Evolutionary conservation across 345 rosid species (phyloP).

Genomic region (Excoecaria agallocha): DNA sequence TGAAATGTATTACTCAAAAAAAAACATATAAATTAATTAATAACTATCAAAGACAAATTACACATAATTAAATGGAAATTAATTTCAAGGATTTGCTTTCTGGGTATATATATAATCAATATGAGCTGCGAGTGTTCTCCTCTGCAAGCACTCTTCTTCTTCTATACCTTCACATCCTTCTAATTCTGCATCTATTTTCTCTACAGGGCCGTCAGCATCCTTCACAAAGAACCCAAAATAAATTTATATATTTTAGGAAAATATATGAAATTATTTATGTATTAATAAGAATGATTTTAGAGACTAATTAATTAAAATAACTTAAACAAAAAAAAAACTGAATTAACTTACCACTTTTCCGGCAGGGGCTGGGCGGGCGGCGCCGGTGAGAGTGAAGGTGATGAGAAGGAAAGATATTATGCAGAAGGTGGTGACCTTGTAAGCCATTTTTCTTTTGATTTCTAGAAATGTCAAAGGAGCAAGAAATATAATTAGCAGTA

Average conservation of each 20-base stretch:
- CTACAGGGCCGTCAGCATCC: not conserved
- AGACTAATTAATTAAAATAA: not conserved
- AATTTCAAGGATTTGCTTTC: constrained; percentile 7
- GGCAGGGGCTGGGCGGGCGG: constrained; percentile 24
- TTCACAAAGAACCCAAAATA: not conserved
- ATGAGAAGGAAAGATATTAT: constrained; percentile 18
- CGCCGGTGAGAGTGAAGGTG: constrained; percentile 16
- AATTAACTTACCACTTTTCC: not conserved
- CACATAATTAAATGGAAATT: not conserved
- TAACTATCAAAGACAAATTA: not conserved
- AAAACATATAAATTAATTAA: not conserved
- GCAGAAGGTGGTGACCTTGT: constrained; percentile 23
- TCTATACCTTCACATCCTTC: constrained; percentile 8
- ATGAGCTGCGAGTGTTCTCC: constrained; percentile 25
- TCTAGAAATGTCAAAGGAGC: not conserved
- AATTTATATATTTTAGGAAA: not conserved
- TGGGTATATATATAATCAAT: constrained; percentile 23
- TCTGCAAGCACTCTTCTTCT: constrained; percentile 22
- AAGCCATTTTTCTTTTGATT: constrained; percentile 16
- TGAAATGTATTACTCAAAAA: not conserved
- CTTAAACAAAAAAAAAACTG: too few species aligned
- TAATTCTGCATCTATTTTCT: not conserved
- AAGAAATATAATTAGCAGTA: not conserved
- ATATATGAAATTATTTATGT: not conserved
- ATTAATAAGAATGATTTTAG: not conserved